Percentiles rank a stretch among this genome's conserved stretches.
Evolutionary conservation across 1,284 basidiomycete species (phyloP).

Genomic region (Meripilus lineatus): DNA sequence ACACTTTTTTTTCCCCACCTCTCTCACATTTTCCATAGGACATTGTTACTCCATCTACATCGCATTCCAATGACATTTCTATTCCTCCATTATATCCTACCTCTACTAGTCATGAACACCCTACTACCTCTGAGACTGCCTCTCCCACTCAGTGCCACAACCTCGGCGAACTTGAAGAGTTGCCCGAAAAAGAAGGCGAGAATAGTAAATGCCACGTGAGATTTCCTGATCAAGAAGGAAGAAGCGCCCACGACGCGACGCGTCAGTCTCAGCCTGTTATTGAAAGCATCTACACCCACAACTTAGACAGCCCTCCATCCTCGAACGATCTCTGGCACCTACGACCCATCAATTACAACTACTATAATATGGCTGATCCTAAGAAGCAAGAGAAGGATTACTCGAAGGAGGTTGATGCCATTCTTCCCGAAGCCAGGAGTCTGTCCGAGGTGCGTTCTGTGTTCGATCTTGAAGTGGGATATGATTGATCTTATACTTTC

Average conservation of each 20-base stretch:
- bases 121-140: neutral
- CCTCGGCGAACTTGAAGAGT: conserved; percentile 2
- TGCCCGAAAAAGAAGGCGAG: too few relatives aligned
- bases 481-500: conserved; percentile 9
- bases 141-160: neutral
- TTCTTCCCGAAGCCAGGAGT: conserved; percentile 52
- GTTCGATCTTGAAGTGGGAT: too few relatives aligned
- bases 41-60: too few relatives aligned
- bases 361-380: conserved; percentile 59
- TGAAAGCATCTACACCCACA: conserved; percentile 25
- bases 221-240: neutral
- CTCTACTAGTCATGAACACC: neutral
- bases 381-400: conserved; percentile 80
- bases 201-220: neutral
- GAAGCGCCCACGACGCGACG: conserved; percentile 34
- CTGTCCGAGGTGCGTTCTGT: conserved; percentile 47
- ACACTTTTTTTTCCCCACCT: too few relatives aligned
- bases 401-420: conserved; percentile 61
- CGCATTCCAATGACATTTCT: conserved; percentile 9
- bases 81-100: neutral
- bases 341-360: conserved; percentile 12
- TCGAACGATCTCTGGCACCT: too few relatives aligned
- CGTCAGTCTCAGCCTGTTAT: conserved; percentile 56
- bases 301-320: too few relatives aligned
- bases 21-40: too few relatives aligned